Percentiles rank a stretch among this genome's conserved stretches.
These are phyloP conservation scores for Penicillium frequentans DNA, from an alignment of 2,329 filamentous ascomycete genomes.

Conservation along the genomic window DNA sequence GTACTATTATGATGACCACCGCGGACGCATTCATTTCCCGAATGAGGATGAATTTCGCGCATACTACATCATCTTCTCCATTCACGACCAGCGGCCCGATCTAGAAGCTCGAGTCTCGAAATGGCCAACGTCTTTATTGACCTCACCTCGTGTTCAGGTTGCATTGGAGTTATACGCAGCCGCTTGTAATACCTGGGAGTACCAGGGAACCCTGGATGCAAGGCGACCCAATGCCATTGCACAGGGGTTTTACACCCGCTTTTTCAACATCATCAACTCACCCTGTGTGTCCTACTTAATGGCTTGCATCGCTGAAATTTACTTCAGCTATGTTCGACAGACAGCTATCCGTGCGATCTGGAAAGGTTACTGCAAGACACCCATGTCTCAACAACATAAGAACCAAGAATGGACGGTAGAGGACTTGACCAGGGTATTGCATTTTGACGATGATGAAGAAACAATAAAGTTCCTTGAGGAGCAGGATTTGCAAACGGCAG, in stretches of 20 bases:
- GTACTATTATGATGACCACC: constrained; percentile 60
- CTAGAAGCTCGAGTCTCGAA: constrained; percentile 59
- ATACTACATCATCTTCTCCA: constrained; percentile 60
- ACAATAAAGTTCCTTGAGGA: constrained; percentile 54
- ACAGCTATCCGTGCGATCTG: constrained; percentile 57
- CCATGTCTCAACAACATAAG: constrained; percentile 48
- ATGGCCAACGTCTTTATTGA: constrained; percentile 52
- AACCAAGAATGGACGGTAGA: constrained; percentile 59
- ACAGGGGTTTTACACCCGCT: constrained; percentile 58
- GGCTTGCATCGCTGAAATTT: constrained; percentile 64
- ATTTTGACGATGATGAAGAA: constrained; percentile 57
- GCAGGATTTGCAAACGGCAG: constrained; percentile 53
- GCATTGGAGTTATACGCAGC: constrained; percentile 59
- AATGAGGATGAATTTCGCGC: constrained; percentile 66
- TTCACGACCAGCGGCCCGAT: constrained; percentile 53
- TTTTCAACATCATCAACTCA: constrained; percentile 59
- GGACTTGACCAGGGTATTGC: constrained; percentile 52
- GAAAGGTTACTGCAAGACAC: constrained; percentile 52
- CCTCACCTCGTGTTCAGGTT: constrained; percentile 54
- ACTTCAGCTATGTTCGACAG: constrained; percentile 60
- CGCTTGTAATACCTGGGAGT: constrained; percentile 54
- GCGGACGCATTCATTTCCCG: constrained; percentile 49
- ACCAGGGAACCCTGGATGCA: constrained; percentile 53
- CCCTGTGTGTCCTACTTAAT: constrained; percentile 60
- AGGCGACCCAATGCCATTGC: constrained; percentile 53